Evolutionary conservation across 192 early-diverging fungal genomes (phyloP), one percentile per base, ranked within the genome.

Genomic region (Spinellus fusiger): DNA sequence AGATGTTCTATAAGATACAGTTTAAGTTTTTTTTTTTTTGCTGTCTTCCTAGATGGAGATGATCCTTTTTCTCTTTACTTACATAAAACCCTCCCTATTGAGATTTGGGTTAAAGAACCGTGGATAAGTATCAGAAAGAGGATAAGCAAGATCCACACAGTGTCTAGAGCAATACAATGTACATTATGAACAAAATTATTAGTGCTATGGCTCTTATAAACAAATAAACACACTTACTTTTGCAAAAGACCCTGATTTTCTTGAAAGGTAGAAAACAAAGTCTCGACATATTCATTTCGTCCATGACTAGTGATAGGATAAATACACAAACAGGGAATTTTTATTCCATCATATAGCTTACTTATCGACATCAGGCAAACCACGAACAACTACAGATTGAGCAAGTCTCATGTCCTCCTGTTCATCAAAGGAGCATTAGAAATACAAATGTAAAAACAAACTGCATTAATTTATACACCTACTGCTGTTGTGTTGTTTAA

Each of bases 91-190:
- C 46, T 67, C 65, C 5, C 28, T 13, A 22, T 35, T 35, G 5
- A 67, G 15, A 22, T 34, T 15, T 1, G 48, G 15, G 10, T 18
- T 37, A 46, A 70, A 70, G 49, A 70, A 33, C 5, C 56, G 56
- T 1, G 68, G 68, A 28, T 53, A 64, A 16, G 68, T 59, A 26
- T 70, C 68, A 27, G 56, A 37, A 3, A 70, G 26, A 26, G 68
- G 68, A 40, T 64, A 70, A 18, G 62, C 35, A 28, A 49, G 34
- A 13, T 58, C 56, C 12, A 70, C 25, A 27, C 32, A 26, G 12
- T 26, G 38, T 57, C 67, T 62, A 52, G 16, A 55, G 13, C 1
- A n/a, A n/a, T n/a, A n/a, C n/a, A n/a, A n/a, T n/a, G n/a, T n/a
- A 48, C 9, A 64, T 5, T 3, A 12, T 5, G 2, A 44, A 12